Evolutionary conservation across 352 stramenopile genomes (phyloP).

Genomic region (Thalassiosira allenii): DNA sequence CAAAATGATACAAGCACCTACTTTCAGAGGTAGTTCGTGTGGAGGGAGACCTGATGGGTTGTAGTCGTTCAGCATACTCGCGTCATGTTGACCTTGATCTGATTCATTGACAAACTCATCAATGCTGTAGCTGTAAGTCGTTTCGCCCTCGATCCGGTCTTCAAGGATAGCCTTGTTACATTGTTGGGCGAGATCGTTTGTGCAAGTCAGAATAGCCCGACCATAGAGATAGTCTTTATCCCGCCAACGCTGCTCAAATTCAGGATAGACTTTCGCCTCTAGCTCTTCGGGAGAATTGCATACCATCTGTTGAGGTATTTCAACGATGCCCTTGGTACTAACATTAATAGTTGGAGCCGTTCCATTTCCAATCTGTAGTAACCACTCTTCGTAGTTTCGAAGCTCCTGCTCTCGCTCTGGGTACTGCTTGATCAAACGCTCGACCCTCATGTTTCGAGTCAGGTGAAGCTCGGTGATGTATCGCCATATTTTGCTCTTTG

Average conservation of each 20-base stretch:
- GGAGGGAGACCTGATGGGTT: slow-evolving; percentile 20
- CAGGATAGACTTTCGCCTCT: slow-evolving; percentile 9
- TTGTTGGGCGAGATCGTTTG: slow-evolving; percentile 20
- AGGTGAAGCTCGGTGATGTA: slow-evolving; percentile 3
- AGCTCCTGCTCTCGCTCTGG: too few relatives aligned
- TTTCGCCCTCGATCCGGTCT: background rate
- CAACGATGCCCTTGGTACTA: too few relatives aligned
- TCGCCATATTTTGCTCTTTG: slow-evolving; percentile 23
- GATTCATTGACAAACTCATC: slow-evolving; percentile 9
- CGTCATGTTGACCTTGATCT: slow-evolving; percentile 11
- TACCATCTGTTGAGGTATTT: slow-evolving; percentile 22
- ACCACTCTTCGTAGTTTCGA: too few relatives aligned
- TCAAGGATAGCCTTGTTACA: slow-evolving; percentile 8
- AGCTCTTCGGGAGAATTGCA: slow-evolving; percentile 4
- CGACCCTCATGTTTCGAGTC: slow-evolving; percentile 39
- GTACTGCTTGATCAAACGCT: slow-evolving; percentile 17
- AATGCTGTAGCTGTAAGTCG: background rate
- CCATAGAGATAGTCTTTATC: background rate
- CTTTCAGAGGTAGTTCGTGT: slow-evolving; percentile 12
- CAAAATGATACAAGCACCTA: background rate
- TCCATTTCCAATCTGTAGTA: too few relatives aligned
- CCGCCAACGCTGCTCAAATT: background rate
- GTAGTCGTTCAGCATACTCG: background rate
- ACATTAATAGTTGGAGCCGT: too few relatives aligned
- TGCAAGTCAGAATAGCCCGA: slow-evolving; percentile 16